A percentile compares a stretch with the other conserved stretches of the same genome.
Evolutionary conservation across 345 rosid genomes (phyloP).

Genomic region (Salix koriyanagi): DNA sequence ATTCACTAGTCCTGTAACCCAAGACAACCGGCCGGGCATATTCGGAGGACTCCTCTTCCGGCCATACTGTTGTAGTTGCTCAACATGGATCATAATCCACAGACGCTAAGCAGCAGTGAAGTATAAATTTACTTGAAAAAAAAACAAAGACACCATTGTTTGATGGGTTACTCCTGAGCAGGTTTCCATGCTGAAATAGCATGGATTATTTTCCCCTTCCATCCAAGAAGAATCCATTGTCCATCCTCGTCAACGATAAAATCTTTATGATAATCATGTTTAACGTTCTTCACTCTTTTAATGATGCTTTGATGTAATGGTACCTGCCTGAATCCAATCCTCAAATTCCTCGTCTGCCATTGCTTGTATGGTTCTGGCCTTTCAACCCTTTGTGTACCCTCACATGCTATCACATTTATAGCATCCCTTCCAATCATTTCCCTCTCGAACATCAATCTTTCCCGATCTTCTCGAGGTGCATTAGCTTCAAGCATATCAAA

Average conservation of each 20-base stretch:
- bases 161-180: constrained; percentile 17
- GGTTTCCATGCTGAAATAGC: constrained; percentile 79
- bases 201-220: constrained; percentile 74
- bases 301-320: constrained; percentile 44
- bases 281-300: constrained; percentile 39
- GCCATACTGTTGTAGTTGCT: background rate
- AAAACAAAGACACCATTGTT: background rate
- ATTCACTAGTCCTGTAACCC: background rate
- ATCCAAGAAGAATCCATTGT: constrained; percentile 75
- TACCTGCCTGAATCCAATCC: constrained; percentile 60
- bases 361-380: constrained; percentile 74
- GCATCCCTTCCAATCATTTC: constrained; percentile 54
- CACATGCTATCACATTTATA: constrained; percentile 66
- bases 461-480: constrained; percentile 41
- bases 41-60: background rate
- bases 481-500: constrained; percentile 63
- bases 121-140: background rate
- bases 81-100: background rate
- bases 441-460: constrained; percentile 54
- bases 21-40: background rate
- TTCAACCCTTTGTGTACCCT: constrained; percentile 61
- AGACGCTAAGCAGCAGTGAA: background rate
- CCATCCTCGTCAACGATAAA: constrained; percentile 60
- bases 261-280: constrained; percentile 49
- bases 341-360: constrained; percentile 44